Conservation (phyloP, 768 basidiomycete species). For the Boletus pseudopeckii region DNA sequence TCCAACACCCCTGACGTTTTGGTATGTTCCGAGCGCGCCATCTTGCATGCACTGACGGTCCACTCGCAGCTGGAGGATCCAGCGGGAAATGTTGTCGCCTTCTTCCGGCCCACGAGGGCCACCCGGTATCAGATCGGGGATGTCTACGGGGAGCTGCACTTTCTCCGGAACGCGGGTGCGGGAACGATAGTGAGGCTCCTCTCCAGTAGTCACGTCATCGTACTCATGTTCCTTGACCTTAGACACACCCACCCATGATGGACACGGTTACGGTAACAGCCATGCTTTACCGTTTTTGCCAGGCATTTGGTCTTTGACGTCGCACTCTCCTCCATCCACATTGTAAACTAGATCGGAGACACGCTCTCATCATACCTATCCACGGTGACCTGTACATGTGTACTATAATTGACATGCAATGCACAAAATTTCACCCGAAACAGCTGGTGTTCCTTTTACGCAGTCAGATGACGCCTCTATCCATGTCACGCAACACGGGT, state of each 20-base stretch:
- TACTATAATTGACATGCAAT: slow-evolving; percentile 32
- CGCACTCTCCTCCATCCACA: slow-evolving; percentile 24
- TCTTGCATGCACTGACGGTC: slow-evolving; percentile 4
- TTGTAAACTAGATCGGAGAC: slow-evolving; percentile 31
- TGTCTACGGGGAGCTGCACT: slow-evolving; percentile 83
- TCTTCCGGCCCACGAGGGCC: slow-evolving; percentile 73
- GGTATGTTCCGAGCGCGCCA: slow-evolving; percentile 38
- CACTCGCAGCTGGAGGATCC: slow-evolving; percentile 64
- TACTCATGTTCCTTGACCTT: slow-evolving; percentile 24
- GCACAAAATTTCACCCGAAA: slow-evolving; percentile 22
- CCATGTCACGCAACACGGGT: slow-evolving; percentile 27
- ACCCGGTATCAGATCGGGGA: slow-evolving; percentile 84
- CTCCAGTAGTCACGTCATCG: slow-evolving; percentile 17
- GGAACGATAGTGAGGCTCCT: slow-evolving; percentile 66
- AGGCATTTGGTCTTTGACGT: slow-evolving; percentile 44
- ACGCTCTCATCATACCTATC: slow-evolving; percentile 30
- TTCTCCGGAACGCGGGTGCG: slow-evolving; percentile 72
- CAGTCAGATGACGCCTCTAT: slow-evolving; percentile 18
- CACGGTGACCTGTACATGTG: slow-evolving; percentile 29
- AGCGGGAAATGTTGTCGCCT: slow-evolving; percentile 66
- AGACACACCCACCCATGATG: slow-evolving; percentile 91
- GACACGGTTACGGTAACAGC: slow-evolving; percentile 81
- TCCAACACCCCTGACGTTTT: slow-evolving; percentile 54
- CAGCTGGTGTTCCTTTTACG: slow-evolving; percentile 19
- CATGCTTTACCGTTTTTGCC: slow-evolving; percentile 82